Conservation (phyloP, 768 basidiomycete species). For the Phaeotremella skinneri region DNA sequence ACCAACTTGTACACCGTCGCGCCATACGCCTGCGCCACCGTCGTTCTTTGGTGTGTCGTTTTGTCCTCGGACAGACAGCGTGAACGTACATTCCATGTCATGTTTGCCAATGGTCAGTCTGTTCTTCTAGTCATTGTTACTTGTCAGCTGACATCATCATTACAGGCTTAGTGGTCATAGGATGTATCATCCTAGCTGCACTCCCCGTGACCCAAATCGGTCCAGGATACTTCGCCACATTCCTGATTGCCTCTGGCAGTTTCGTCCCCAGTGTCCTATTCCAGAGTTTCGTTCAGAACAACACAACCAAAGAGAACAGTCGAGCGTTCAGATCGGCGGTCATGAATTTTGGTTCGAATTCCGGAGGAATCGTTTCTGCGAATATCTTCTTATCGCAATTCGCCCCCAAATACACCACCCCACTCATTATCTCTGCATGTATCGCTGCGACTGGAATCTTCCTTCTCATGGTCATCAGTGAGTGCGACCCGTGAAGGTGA, state of each 20-base stretch:
- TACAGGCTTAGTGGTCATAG: conserved; percentile 14
- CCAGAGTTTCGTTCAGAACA: conserved; percentile 25
- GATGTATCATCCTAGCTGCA: conserved; percentile 15
- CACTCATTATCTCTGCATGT: conserved; percentile 23
- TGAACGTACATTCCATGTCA: conserved; percentile 23
- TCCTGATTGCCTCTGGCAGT: conserved; percentile 14
- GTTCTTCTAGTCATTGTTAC: neutral
- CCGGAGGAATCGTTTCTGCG: conserved; percentile 24
- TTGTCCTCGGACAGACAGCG: conserved; percentile 13
- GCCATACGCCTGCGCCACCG: conserved; percentile 11
- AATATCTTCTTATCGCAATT: conserved; percentile 25
- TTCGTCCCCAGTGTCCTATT: conserved; percentile 12
- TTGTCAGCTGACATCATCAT: neutral
- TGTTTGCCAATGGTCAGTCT: conserved; percentile 11
- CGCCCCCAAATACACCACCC: conserved; percentile 27
- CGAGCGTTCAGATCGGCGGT: conserved; percentile 23
- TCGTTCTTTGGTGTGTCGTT: conserved; percentile 1
- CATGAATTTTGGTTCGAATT: conserved; percentile 23
- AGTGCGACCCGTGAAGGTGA: neutral
- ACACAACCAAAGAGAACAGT: conserved; percentile 16
- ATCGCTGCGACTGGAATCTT: conserved; percentile 18
- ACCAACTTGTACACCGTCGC: conserved; percentile 23
- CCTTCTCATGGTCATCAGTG: conserved; percentile 4
- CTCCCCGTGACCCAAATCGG: conserved; percentile 10
- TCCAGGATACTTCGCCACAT: conserved; percentile 22